Base-by-base conservation (phyloP, 345 rosid genomes). In the Physaria fendleri region DNA sequence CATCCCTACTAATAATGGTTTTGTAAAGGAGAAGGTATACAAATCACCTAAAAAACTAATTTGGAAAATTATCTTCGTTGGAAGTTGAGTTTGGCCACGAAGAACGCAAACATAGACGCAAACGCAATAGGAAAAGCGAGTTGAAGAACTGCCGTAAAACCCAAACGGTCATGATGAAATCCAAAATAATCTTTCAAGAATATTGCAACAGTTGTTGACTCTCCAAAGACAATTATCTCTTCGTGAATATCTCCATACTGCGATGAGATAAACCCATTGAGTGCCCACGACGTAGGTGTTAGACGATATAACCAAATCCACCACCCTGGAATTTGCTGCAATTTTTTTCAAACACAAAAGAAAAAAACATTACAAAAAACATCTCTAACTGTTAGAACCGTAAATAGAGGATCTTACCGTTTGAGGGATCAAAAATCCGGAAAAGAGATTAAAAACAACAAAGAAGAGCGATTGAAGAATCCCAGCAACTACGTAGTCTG, bases 291-390 rank as follows among this genome's bases (percentile, higher is more conserved):
- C 5, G 93, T 82, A 5, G 96, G 96, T 50, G 68, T 53, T 30
- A 79, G 4, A 45, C 82, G 81, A 51, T 81, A 88, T 27, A 80
- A 49, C 95, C 96, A 92, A 9, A 84, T 59, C 96, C 98, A 92
- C 90, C 95, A 88, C 16, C 62, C 65, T 8, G 98, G 95, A 22
- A 91, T 76, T 51, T 73, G 64, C 96, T 88, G 85, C 72, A 62
- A 6, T n/a, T 46, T 60, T 2, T 6, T 2, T 4, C 23, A 53
- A 17, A 47, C 6, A 57, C 44, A n/a, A n/a, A n/a, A 41, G 17
- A 37, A 42, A 0, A 51, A 25, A 23, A 20, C 32, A 48, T 65
- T 33, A 59, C 4, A 41, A 24, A n/a, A n/a, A n/a, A n/a, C n/a
- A n/a, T n/a, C n/a, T n/a, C n/a, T n/a, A n/a, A n/a, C n/a, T n/a